Evolutionary conservation across 2,329 filamentous ascomycete species (phyloP).

Genomic region (Diaporthe sp.): DNA sequence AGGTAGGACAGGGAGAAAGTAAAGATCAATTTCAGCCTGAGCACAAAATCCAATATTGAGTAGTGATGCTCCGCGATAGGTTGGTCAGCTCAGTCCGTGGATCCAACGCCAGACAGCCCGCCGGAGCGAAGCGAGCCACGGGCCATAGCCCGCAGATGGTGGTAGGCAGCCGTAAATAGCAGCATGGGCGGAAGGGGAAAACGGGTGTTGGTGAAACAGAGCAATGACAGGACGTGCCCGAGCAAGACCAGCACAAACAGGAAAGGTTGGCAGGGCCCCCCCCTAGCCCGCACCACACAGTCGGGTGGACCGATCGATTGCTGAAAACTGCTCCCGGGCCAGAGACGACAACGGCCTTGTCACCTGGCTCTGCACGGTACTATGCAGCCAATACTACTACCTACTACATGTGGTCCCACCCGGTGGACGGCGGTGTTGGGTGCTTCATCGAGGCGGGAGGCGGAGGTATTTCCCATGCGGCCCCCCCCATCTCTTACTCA

Average conservation of each 20-base stretch:
- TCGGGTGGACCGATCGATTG: slow-evolving; percentile 26
- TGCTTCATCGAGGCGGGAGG: neutral
- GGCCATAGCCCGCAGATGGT: slow-evolving; percentile 21
- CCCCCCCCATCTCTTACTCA: neutral
- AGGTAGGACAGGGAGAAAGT: slow-evolving; percentile 19
- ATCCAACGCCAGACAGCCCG: slow-evolving; percentile 13
- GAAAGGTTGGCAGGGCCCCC: neutral
- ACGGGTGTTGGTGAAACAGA: slow-evolving; percentile 33
- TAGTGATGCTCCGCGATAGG: slow-evolving; percentile 14
- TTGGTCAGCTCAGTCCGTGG: slow-evolving; percentile 30
- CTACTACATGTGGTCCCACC: neutral
- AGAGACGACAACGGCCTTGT: slow-evolving; percentile 5
- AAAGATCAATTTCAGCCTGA: slow-evolving; percentile 27
- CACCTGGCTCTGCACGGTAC: slow-evolving; percentile 5
- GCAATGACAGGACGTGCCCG: slow-evolving; percentile 30
- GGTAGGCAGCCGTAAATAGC: slow-evolving; percentile 31
- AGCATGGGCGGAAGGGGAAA: slow-evolving; percentile 17
- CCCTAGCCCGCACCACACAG: slow-evolving; percentile 17
- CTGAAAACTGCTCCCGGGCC: neutral
- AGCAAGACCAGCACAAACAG: slow-evolving; percentile 25
- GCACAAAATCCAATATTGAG: slow-evolving; percentile 21
- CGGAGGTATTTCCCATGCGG: neutral
- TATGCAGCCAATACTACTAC: neutral
- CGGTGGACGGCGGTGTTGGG: neutral
- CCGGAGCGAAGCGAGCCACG: slow-evolving; percentile 33